Conservation (phyloP, 345 rosid species). For the Raphanus raphanistrum region DNA sequence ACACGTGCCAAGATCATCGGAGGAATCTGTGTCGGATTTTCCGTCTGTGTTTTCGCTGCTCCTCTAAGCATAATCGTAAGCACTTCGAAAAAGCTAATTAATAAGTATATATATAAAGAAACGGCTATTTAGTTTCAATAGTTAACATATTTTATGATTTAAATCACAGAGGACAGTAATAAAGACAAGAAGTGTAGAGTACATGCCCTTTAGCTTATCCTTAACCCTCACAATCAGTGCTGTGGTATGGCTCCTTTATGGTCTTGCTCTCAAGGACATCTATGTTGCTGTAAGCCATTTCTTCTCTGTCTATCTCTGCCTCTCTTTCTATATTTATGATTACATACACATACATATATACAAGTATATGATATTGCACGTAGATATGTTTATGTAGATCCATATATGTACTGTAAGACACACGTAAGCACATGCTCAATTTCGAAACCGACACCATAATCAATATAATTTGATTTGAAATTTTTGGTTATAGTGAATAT, state of each 20-base stretch:
- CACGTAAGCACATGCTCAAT: background rate
- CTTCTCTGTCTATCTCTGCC: background rate
- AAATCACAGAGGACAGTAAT: constrained; percentile 44
- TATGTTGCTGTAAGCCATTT: constrained; percentile 48
- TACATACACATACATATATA: background rate
- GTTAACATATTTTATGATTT: background rate
- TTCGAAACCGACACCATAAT: constrained; percentile 6
- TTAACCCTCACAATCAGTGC: constrained; percentile 57
- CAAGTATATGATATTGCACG: background rate
- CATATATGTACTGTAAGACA: background rate
- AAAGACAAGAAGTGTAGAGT: constrained; percentile 62
- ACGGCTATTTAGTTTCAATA: background rate
- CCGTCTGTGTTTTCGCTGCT: constrained; percentile 59
- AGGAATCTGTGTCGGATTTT: constrained; percentile 53
- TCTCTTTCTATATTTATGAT: background rate
- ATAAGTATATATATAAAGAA: background rate
- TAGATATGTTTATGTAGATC: constrained; percentile 2
- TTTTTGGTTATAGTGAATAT: background rate
- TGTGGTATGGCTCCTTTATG: constrained; percentile 56
- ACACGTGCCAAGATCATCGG: constrained; percentile 50
- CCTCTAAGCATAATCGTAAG: constrained; percentile 63
- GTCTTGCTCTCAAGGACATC: constrained; percentile 49
- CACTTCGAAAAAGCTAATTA: background rate
- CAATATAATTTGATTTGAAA: background rate
- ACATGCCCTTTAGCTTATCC: constrained; percentile 63